A percentile compares a stretch with the other conserved stretches of the same genome.
Evolutionary conservation across 257 asterid species (phyloP).

Genomic region (Solanum microdontum): DNA sequence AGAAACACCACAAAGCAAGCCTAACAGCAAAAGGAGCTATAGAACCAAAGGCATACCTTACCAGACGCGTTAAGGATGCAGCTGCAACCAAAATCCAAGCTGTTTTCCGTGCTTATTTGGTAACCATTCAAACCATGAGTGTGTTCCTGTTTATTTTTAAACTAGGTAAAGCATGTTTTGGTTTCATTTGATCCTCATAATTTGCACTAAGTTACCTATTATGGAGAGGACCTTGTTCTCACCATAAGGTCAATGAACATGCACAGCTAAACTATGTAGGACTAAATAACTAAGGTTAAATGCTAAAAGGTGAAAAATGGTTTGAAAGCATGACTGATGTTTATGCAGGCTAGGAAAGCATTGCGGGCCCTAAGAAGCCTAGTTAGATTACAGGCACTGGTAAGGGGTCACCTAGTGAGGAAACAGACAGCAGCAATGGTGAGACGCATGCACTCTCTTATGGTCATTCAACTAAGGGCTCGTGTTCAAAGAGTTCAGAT

Average conservation of each 20-base stretch:
- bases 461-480: constrained; percentile 65
- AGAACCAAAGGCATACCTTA: not conserved
- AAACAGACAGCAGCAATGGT: constrained; percentile 42
- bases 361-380: constrained; percentile 51
- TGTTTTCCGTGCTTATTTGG: constrained; percentile 61
- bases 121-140: not conserved
- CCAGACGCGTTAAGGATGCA: constrained; percentile 6
- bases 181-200: not conserved
- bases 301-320: not conserved
- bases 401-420: constrained; percentile 65
- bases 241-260: not conserved
- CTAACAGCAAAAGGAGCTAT: constrained; percentile 2
- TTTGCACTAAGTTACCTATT: not conserved
- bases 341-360: constrained; percentile 64
- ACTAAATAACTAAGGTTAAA: not conserved
- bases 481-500: constrained; percentile 44
- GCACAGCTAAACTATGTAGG: not conserved
- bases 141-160: not conserved
- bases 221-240: not conserved
- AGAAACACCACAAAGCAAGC: constrained; percentile 1
- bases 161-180: not conserved
- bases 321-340: not conserved
- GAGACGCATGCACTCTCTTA: constrained; percentile 49
- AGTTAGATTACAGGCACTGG: constrained; percentile 72
- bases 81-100: constrained; percentile 72